phyloP scores from a whole-genome alignment of 768 basidiomycete genomes.

The Lactifluus volemus region DNA sequence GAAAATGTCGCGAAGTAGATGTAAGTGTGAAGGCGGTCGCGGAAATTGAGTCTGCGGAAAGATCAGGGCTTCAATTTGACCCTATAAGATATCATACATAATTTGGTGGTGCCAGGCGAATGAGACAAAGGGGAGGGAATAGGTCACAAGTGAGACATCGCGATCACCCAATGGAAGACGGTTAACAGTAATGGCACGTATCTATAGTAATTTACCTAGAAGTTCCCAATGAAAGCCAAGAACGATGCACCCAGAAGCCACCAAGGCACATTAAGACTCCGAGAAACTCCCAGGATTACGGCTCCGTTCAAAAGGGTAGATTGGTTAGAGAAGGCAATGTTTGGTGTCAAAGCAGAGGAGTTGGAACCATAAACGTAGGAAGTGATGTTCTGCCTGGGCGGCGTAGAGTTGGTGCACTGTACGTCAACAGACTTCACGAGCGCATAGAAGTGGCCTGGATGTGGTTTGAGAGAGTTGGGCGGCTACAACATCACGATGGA shows the following conservation, averaged over 20 bases:
- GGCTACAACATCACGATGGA: background rate
- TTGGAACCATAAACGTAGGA: conserved; percentile 61
- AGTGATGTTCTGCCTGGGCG: conserved; percentile 39
- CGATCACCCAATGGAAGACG: no score
- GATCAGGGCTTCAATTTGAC: no score
- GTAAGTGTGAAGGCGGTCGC: no score
- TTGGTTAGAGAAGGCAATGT: conserved; percentile 49
- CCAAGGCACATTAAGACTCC: background rate
- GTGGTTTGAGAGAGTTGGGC: background rate
- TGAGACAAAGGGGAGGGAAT: no score
- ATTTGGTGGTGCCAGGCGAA: no score
- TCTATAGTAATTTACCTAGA: background rate
- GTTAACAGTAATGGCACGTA: no score
- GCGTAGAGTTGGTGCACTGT: conserved; percentile 46
- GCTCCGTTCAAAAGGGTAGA: conserved; percentile 47
- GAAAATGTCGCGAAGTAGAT: no score
- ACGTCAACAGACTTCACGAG: conserved; percentile 53
- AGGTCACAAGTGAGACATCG: no score
- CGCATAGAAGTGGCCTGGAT: conserved; percentile 60
- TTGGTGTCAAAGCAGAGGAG: conserved; percentile 41
- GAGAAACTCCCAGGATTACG: conserved; percentile 5
- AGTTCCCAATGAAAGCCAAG: background rate
- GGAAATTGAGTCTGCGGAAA: no score
- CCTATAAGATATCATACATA: no score
- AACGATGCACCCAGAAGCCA: background rate